Conservation (phyloP, 2,329 filamentous ascomycete species). For the Penicillium sp. region DNA sequence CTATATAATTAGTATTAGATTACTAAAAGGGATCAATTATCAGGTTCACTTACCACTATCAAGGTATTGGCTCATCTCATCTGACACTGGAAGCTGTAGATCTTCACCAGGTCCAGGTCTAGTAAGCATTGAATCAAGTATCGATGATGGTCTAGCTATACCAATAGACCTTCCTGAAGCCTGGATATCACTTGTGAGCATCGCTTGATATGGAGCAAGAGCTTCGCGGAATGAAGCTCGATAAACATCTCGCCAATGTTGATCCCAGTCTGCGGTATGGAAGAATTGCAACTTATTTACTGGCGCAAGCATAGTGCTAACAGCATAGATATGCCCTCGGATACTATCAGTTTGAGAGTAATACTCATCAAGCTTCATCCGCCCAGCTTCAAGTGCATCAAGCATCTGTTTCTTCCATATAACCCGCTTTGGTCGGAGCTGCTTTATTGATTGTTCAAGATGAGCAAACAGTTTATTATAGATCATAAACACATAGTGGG, state of each 20-base stretch:
- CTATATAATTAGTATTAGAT: too few relatives aligned
- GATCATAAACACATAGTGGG: not conserved
- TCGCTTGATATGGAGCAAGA: not conserved
- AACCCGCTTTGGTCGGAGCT: not conserved
- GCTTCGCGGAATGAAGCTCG: too few relatives aligned
- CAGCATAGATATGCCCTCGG: not conserved
- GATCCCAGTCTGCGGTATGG: not conserved
- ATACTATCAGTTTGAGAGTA: not conserved
- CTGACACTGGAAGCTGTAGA: too few relatives aligned
- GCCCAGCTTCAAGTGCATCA: not conserved
- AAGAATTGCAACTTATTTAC: conserved; percentile 7
- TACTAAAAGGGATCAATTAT: too few relatives aligned
- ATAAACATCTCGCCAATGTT: too few relatives aligned
- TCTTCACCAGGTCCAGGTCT: too few relatives aligned
- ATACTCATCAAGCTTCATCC: not conserved
- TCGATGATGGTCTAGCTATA: too few relatives aligned
- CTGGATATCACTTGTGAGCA: too few relatives aligned
- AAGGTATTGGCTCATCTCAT: not conserved
- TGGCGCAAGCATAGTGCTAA: conserved; percentile 3
- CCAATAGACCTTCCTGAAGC: too few relatives aligned
- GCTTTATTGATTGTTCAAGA: not conserved
- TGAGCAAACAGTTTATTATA: not conserved
- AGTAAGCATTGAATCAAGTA: too few relatives aligned
- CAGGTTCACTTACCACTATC: not conserved
- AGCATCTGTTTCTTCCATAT: not conserved